Conservation (phyloP, 768 basidiomycete genomes). For the Phlegmacium glaucopus region DNA sequence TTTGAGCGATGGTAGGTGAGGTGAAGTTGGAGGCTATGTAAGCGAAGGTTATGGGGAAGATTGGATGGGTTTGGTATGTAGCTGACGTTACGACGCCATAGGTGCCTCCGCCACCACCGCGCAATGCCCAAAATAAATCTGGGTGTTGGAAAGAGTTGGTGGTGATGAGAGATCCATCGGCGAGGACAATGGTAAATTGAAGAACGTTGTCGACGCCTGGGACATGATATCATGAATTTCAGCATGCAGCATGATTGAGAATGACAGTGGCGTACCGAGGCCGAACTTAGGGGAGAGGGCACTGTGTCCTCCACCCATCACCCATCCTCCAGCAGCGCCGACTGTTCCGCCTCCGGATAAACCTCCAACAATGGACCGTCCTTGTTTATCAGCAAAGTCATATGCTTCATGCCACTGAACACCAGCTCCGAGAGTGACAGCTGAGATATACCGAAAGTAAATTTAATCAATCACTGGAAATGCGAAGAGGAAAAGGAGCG, state of each 20-base stretch:
- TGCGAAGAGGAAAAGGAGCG: not conserved
- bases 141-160: conserved; percentile 37
- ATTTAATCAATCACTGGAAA: not conserved
- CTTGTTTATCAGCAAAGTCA: conserved; percentile 30
- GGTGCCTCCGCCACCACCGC: conserved; percentile 49
- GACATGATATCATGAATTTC: not conserved
- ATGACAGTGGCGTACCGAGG: conserved; percentile 27
- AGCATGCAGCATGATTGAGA: not conserved
- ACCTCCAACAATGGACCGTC: conserved; percentile 44
- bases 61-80: conserved; percentile 42
- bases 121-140: conserved; percentile 52
- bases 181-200: conserved; percentile 41
- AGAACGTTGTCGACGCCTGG: conserved; percentile 46
- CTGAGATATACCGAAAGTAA: conserved; percentile 5
- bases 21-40: conserved; percentile 27
- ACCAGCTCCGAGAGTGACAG: conserved; percentile 32
- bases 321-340: conserved; percentile 50
- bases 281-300: conserved; percentile 35
- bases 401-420: conserved; percentile 45
- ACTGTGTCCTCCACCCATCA: conserved; percentile 46
- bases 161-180: conserved; percentile 35
- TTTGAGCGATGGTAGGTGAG: conserved; percentile 22
- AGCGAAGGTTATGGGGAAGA: conserved; percentile 27
- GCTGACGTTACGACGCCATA: conserved; percentile 45
- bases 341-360: conserved; percentile 34